Evolutionary conservation across 352 stramenopile genomes (phyloP).

Genomic region (Pythium rhizo-oryzae): DNA sequence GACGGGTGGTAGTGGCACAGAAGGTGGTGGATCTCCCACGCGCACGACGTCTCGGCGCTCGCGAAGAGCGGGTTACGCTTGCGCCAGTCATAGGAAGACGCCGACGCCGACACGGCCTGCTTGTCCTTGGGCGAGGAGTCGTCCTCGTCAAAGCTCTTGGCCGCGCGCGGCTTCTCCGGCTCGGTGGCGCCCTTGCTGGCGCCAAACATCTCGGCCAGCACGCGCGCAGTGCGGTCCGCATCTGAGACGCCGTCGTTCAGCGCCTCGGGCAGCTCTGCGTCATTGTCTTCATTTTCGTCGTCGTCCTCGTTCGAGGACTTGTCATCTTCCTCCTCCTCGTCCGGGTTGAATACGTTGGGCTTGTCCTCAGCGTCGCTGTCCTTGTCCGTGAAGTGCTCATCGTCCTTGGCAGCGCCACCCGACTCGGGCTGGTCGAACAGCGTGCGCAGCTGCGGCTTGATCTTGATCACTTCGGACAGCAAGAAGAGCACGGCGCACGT

Average conservation of each 20-base stretch:
- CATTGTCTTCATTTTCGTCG: slow-evolving; percentile 29
- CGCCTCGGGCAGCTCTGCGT: slow-evolving; percentile 36
- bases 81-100: slow-evolving; percentile 64
- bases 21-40: slow-evolving; percentile 95
- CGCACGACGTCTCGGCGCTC: slow-evolving; percentile 63
- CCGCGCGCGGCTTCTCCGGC: slow-evolving; percentile 20
- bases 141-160: slow-evolving; percentile 50
- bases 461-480: slow-evolving; percentile 93
- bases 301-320: slow-evolving; percentile 21
- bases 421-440: slow-evolving; percentile 70
- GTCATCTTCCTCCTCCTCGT: slow-evolving; percentile 35
- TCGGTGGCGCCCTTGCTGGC: slow-evolving; percentile 22
- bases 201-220: slow-evolving; percentile 76
- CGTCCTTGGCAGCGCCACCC: slow-evolving; percentile 27
- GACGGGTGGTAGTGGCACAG: slow-evolving; percentile 97
- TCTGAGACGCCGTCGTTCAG: slow-evolving; percentile 51
- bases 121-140: slow-evolving; percentile 22
- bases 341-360: slow-evolving; percentile 32
- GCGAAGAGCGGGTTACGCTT: slow-evolving; percentile 91
- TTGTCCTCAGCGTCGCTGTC: slow-evolving; percentile 41
- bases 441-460: slow-evolving; percentile 75
- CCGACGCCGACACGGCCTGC: slow-evolving; percentile 20
- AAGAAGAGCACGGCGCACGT: slow-evolving; percentile 95
- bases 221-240: slow-evolving; percentile 50
- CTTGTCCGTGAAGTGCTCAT: slow-evolving; percentile 55